Evolutionary conservation across 345 rosid species (phyloP).

Genomic region (Pistacia vera): DNA sequence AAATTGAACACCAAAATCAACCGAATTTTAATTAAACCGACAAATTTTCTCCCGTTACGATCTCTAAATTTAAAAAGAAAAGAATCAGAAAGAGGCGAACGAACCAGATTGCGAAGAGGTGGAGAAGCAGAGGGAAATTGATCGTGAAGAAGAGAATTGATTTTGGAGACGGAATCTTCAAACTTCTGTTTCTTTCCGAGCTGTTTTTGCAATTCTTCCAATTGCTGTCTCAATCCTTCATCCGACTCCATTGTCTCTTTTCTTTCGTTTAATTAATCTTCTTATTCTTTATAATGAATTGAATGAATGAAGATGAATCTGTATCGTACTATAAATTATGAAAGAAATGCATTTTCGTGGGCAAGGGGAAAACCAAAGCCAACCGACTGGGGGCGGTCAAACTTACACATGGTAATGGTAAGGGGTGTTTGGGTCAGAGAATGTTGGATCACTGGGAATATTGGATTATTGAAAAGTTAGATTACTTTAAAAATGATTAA

Average conservation of each 20-base stretch:
- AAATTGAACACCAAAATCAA: background rate
- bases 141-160: slow-evolving; percentile 52
- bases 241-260: too few species aligned
- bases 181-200: background rate
- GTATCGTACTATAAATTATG: too few species aligned
- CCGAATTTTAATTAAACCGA: too few species aligned
- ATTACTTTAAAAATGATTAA: too few species aligned
- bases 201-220: slow-evolving; percentile 51
- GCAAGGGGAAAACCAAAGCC: background rate
- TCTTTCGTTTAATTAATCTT: background rate
- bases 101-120: slow-evolving; percentile 61
- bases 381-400: background rate
- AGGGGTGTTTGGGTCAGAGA: too few species aligned
- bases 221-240: background rate
- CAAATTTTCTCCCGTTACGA: background rate
- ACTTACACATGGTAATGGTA: too few species aligned
- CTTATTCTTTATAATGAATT: too few species aligned
- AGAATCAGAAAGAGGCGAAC: background rate
- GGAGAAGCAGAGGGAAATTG: slow-evolving; percentile 65
- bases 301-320: too few species aligned
- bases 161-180: slow-evolving; percentile 28
- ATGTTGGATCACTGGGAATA: too few species aligned
- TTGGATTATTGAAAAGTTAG: too few species aligned
- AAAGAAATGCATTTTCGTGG: background rate
- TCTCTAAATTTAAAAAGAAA: background rate